Base-by-base conservation (phyloP, 2,329 filamentous ascomycete genomes). In the Colletotrichum phormii region DNA sequence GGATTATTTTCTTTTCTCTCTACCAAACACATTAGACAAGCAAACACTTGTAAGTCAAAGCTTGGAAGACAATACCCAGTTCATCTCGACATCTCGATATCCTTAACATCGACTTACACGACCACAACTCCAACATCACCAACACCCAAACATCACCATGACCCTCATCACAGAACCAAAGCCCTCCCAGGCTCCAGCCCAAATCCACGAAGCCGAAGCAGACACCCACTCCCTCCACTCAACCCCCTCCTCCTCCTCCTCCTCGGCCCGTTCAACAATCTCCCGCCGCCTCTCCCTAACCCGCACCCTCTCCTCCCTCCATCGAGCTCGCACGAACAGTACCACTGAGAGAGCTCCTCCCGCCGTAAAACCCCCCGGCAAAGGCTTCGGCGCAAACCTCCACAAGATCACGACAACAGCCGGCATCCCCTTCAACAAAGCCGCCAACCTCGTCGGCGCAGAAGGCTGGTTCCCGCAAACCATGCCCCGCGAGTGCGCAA, bases 401-500 rank as follows among this genome's bases (percentile, higher is more conserved):
- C 91, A 93, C 82, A 90, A 89, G 78, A 84, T 88, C 71, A 86
- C 90, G 70, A 91, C 93, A 82, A 92, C 91, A 77, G 85, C 92
- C 33, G 91, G 90, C 11, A 86, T 87, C 15, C 91, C 92, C 5
- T 87, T 94, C 71, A 94, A 94, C 80, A 89, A 87, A 70, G 83
- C 93, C 22, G 91, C 90, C 64, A 92, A 94, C 81, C 89, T 89
- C 75, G 82, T 95, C 54, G 92, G 92, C 73, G 89, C 90, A 31
- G 93, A 95, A 79, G 91, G 92, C 13, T 94, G 94, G 79, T 94
- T 92, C 93, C 93, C 93, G 3, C 93, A 91, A 33, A 90, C 89
- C 5, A 83, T 95, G 76, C 92, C 94, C 77, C 91, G 92, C 79
- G 93, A 95, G 82, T 91, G 90, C 78, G 91, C 93, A 83, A 95